Base-by-base conservation (phyloP, 805 yeast genomes). In the Kodamaea laetipori region DNA sequence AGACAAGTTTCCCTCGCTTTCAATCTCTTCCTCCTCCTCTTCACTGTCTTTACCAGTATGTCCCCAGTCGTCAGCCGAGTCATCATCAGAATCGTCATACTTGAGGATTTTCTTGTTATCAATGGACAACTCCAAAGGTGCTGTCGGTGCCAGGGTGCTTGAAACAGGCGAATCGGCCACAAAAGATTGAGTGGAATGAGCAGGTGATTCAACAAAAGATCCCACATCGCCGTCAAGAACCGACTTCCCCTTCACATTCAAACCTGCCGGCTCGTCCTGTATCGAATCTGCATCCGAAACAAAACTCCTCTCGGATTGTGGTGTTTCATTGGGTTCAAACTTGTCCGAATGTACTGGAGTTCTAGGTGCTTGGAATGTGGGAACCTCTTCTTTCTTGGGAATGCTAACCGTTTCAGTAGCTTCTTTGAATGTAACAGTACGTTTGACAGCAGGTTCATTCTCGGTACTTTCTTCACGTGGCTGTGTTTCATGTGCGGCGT, bases 241-340 rank as follows among this genome's bases (percentile, higher is more conserved):
- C 2, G 41, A 38, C 19, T 26, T 32, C 12, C 38, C 47, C 13
- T 37, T 53, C 11, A 69, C 49, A 31, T 62, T 53, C 44, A 69
- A 53, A 17, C 47, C 48, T 1, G 45, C 54, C 2, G 73, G 73
- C 46, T 70, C 75, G 21, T 57, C 36, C 43, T 69, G 75, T 17
- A 69, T 67, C 11, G 73, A 67, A 47, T 68, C 73, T 5, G 63
- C 63, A 38, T 69, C 74, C 1, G 74, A 68, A 28, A 52, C 57
- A 44, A 57, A 69, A 42, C 74, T 69, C 39, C 51, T 45, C 13
- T 69, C 73, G 1, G 72, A 64, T 24, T 43, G 45, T 9, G 72
- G 70, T 6, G 73, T 64, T 13, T 63, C 69, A 15, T 67, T 37
- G 3, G 46, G 31, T n/a, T 37, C 36, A 21, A 26, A 49, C 39